phyloP scores from a whole-genome alignment of 2,329 filamentous ascomycete species.

The Neopestalotiopsis clavispora region DNA sequence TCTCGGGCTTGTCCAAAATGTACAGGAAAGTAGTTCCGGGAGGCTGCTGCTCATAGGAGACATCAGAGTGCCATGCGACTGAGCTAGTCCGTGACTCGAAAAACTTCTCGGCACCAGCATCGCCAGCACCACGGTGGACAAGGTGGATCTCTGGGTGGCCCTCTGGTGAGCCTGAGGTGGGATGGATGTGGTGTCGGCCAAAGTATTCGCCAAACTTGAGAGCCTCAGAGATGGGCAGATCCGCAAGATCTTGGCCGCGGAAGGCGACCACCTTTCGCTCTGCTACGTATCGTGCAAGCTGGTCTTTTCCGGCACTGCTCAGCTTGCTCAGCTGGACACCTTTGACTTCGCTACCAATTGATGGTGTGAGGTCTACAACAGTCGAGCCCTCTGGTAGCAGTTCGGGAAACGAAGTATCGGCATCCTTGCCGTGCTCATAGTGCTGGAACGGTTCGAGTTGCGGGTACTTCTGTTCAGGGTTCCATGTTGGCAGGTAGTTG shows the following conservation, averaged over 20 bases:
- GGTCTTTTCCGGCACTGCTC: slow-evolving; percentile 72
- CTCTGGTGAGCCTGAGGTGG: slow-evolving; percentile 75
- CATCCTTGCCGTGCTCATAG: slow-evolving; percentile 77
- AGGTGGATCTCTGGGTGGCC: slow-evolving; percentile 78
- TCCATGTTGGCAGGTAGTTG: slow-evolving; percentile 76
- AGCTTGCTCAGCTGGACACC: slow-evolving; percentile 75
- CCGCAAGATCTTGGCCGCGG: slow-evolving; percentile 74
- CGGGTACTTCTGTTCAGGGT: slow-evolving; percentile 65
- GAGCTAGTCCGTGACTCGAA: slow-evolving; percentile 74
- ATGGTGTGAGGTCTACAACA: slow-evolving; percentile 69
- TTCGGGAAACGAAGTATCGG: slow-evolving; percentile 71
- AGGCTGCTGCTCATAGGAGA: slow-evolving; percentile 86
- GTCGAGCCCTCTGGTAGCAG: slow-evolving; percentile 61
- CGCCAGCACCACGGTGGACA: slow-evolving; percentile 74
- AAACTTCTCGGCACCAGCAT: slow-evolving; percentile 63
- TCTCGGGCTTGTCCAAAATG: slow-evolving; percentile 78
- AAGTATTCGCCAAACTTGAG: slow-evolving; percentile 76
- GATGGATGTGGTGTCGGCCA: slow-evolving; percentile 82
- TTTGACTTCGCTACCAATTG: slow-evolving; percentile 73
- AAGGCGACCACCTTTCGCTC: slow-evolving; percentile 81
- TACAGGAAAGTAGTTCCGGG: slow-evolving; percentile 91
- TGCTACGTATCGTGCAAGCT: slow-evolving; percentile 76
- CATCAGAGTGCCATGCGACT: slow-evolving; percentile 88
- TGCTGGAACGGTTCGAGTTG: slow-evolving; percentile 74
- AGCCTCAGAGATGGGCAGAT: slow-evolving; percentile 72